Evolutionary conservation across 1,284 basidiomycete species (phyloP), one percentile per base, ranked within the genome.

Genomic region (Sporisorium exsertum): DNA sequence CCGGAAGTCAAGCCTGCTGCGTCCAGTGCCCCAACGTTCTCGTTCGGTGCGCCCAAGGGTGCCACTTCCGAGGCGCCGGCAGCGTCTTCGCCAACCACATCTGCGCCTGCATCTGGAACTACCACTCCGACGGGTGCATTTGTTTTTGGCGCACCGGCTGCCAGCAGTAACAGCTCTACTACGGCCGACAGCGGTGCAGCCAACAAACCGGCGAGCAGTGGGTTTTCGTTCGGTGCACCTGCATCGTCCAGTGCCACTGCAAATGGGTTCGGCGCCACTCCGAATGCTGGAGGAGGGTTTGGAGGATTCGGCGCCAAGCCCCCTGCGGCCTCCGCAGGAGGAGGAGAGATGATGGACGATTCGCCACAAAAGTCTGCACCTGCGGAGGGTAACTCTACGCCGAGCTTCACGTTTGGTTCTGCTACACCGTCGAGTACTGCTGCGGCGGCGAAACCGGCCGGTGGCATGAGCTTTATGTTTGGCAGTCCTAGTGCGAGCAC

Each of bases 331-430:
- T 8, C 49, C n/a, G 15, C 52, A 8, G 24, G 27, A 0, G 62
- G 59, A 9, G 58, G 69, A 3, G 69, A 77, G 52, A 77, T 77
- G 75, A 77, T 77, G 75, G 75, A 77, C 22, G 75, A 77, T 51
- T 65, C 75, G 29, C 71, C 75, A 5, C 54, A 53, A 10, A 59
- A 62, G 35, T 32, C 32, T 13, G 24, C 57, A 0, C 33, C 50
- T 33, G 9, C 59, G 6, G 9, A 57, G 6, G 20, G 40, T 15
- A 20, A 37, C 7, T 51, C 71, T 22, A 53, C 71, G 35, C 62
- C 67, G 33, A 61, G 55, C 18, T 75, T 75, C 27, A 75, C 66
- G 7, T 75, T 75, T 49, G 67, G 72, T 4, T 51, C 67, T 6
- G 46, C 72, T 5, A 52, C 72, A 2, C 53, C 70, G 5, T 16